Evolutionary conservation across 495 filamentous ascomycete genomes (phyloP).

Genomic region (Lophium mytilinum): DNA sequence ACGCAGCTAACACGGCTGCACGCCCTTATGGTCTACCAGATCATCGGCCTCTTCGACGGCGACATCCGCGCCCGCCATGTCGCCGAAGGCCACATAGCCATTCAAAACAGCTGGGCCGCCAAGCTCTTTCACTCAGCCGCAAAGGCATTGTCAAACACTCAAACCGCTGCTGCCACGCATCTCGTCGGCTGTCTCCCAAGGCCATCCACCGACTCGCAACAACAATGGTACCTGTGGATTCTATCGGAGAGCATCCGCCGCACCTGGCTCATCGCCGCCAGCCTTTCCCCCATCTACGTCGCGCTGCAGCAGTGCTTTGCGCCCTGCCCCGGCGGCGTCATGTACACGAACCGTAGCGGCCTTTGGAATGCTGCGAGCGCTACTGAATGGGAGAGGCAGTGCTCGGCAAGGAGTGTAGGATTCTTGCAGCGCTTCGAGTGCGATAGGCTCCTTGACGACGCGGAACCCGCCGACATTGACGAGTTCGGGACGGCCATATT

Average conservation of each 20-base stretch:
- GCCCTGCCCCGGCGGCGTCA: slow-evolving; percentile 14
- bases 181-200: slow-evolving; percentile 6
- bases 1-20: slow-evolving; percentile 17
- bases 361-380: slow-evolving; percentile 17
- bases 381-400: slow-evolving; percentile 15
- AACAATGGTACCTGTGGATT: slow-evolving; percentile 17
- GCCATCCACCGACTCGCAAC: slow-evolving; percentile 9
- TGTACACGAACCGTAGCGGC: slow-evolving; percentile 16
- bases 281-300: slow-evolving; percentile 4
- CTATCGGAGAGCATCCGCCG: slow-evolving; percentile 21
- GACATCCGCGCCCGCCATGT: slow-evolving; percentile 10
- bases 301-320: slow-evolving; percentile 11
- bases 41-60: slow-evolving; percentile 23
- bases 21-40: slow-evolving; percentile 16
- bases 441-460: slow-evolving; percentile 7
- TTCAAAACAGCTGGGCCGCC: slow-evolving; percentile 9
- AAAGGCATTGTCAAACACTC: slow-evolving; percentile 6
- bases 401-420: slow-evolving; percentile 11
- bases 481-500: slow-evolving; percentile 11
- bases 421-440: slow-evolving; percentile 12
- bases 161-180: slow-evolving; percentile 7
- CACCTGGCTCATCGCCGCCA: slow-evolving; percentile 16
- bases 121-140: slow-evolving; percentile 9
- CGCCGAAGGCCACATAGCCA: slow-evolving; percentile 15
- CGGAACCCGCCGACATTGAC: slow-evolving; percentile 13